A percentile compares a stretch with the other conserved stretches of the same genome.
phyloP scores from a whole-genome alignment of 1,139 yeast genomes.

The Magnusiomyces sp. region DNA sequence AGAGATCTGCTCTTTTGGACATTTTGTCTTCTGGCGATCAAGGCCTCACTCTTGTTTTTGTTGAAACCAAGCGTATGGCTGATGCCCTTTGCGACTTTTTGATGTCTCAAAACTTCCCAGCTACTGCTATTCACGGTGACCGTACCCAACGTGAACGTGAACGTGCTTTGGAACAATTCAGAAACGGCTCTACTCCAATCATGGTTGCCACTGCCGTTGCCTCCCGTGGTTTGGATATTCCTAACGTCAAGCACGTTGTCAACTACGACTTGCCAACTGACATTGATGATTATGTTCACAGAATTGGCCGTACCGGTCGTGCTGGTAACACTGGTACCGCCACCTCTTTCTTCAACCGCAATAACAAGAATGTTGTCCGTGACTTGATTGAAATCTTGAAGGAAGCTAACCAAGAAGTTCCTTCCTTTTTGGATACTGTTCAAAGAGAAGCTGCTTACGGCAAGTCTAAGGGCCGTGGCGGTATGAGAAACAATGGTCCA shows the following conservation, averaged over 20 bases:
- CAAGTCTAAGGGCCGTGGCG: constrained; percentile 47
- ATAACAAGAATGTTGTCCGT: constrained; percentile 81
- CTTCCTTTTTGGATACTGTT: constrained; percentile 72
- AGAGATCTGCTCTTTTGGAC: constrained; percentile 86
- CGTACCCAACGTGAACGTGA: constrained; percentile 98
- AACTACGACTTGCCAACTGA: constrained; percentile 95
- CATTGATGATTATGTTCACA: constrained; percentile 96
- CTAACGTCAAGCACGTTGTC: constrained; percentile 95
- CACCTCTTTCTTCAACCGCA: constrained; percentile 96
- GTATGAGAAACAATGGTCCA: constrained; percentile 19
- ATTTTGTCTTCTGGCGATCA: constrained; percentile 68
- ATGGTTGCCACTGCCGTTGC: constrained; percentile 98
- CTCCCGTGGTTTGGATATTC: constrained; percentile 98
- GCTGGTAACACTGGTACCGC: constrained; percentile 99
- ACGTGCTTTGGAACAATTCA: constrained; percentile 85
- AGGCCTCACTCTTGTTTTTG: constrained; percentile 87
- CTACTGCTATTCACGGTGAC: constrained; percentile 98
- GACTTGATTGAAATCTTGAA: constrained; percentile 78
- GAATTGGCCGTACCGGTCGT: constrained; percentile 99
- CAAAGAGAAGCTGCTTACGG: constrained; percentile 58
- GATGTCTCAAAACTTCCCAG: constrained; percentile 84
- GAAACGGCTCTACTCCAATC: constrained; percentile 79
- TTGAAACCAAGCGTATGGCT: constrained; percentile 98
- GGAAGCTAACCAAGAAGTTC: constrained; percentile 98
- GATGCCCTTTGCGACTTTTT: constrained; percentile 90